Conservation (phyloP, 345 rosid species). For the Hibiscus trionum region DNA sequence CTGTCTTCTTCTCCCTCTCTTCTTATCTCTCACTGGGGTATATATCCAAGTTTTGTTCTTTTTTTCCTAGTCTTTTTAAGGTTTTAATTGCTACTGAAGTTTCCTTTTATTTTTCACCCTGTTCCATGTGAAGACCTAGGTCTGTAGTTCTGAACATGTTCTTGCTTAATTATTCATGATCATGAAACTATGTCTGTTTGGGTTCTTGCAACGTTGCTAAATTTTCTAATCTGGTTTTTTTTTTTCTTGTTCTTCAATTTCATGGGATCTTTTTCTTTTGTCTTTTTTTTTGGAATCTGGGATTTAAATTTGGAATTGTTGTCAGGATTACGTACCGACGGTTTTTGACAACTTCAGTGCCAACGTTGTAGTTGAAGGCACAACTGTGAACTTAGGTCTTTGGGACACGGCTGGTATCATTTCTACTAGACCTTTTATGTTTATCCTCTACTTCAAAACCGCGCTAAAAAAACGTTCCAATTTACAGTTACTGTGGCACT, state of each 20-base stretch:
- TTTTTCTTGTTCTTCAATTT: background rate
- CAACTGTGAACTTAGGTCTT: constrained; percentile 86
- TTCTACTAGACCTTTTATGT: constrained; percentile 2
- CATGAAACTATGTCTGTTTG: background rate
- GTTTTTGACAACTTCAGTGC: constrained; percentile 99
- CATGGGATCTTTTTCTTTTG: background rate
- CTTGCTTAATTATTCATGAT: background rate
- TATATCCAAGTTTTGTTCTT: constrained; percentile 25
- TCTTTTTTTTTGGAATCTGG: background rate
- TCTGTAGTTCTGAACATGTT: constrained; percentile 4
- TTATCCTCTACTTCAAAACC: background rate
- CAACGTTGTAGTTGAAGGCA: constrained; percentile 87
- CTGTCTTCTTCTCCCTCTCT: background rate
- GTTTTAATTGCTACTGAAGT: no score
- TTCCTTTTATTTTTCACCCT: background rate
- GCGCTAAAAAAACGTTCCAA: background rate
- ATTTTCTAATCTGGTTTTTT: background rate
- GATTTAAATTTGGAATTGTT: constrained; percentile 12
- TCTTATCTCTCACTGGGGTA: no score
- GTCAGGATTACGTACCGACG: constrained; percentile 97
- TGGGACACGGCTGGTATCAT: constrained; percentile 98
- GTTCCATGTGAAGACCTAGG: background rate
- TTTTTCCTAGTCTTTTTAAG: background rate
- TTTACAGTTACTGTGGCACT: no score
- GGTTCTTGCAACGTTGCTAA: background rate